Evolutionary conservation across 345 rosid species (phyloP), one percentile per base, ranked within the genome.

Genomic region (Citrus inodora): DNA sequence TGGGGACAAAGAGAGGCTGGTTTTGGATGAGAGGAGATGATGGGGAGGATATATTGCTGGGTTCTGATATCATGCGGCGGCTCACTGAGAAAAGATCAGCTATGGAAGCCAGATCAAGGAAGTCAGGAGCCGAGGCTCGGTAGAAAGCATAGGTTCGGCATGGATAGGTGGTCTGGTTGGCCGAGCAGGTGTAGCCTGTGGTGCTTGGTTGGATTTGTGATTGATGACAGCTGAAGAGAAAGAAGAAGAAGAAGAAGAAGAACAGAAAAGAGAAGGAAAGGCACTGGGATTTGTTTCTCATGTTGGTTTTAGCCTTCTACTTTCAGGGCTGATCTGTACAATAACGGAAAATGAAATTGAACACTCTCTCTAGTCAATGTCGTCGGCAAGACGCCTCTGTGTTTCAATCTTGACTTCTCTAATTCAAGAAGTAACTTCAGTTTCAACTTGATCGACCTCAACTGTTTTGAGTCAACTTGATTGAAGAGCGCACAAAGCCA

Each of bases 111-210:
- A 87, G 83, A 74, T 92, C 91, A 40, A 87, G 87, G 74, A 81
- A 84, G 78, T 85, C 67, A 2, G 89, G 90, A 55, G 86, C 19
- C 1, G 28, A 33, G 58, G 90, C 91, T 61, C 85, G 70, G 83
- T 88, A 92, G 76, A 87, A 84, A 66, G 85, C 92, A 66, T 86
- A 92, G 76, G 95, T 76, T 65, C 81, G 89, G 84, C 95, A 92
- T 27, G 91, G 90, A 80, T 79, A 85, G 21, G n/a, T 30, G 67
- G 87, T 86, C 77, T 75, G 85, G 82, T 55, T 86, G 13, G 81
- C 59, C 3, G 70, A 22, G 84, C 92, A 89, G 58, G 72, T 19
- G 87, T 66, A 84, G 59, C 93, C 91, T 68, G 84, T 56, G 35
- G 73, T 87, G 87, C n/a, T 84, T 30, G 90, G 90, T 69, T 86